phyloP scores from a whole-genome alignment of 1,284 basidiomycete genomes.

The Amylostereum chailletii region DNA sequence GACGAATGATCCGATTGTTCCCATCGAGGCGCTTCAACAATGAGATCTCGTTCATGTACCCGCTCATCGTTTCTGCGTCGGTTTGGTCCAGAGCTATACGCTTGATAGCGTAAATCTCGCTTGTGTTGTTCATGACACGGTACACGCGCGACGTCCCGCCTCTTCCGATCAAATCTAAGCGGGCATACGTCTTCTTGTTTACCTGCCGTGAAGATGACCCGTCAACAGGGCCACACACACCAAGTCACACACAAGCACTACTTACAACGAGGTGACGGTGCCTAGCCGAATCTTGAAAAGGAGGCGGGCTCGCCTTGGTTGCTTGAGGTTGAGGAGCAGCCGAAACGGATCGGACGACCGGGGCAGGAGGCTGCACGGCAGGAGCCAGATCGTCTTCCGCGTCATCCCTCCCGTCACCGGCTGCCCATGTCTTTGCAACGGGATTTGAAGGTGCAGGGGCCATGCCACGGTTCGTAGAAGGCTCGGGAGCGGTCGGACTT shows the following conservation, averaged over 20 bases:
- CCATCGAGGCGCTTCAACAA: conserved; percentile 81
- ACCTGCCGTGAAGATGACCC: conserved; percentile 33
- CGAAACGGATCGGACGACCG: background rate
- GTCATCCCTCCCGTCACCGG: conserved; percentile 28
- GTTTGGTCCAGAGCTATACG: conserved; percentile 80
- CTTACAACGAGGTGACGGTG: conserved; percentile 23
- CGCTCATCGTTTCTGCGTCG: conserved; percentile 78
- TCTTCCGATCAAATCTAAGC: conserved; percentile 82
- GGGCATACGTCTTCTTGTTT: conserved; percentile 75
- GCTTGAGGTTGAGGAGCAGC: conserved; percentile 18
- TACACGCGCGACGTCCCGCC: conserved; percentile 93
- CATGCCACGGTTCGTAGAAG: conserved; percentile 31
- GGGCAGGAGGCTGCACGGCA: background rate
- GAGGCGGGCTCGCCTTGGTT: conserved; percentile 1
- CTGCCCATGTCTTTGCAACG: conserved; percentile 40
- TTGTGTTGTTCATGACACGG: conserved; percentile 70
- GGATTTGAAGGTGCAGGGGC: conserved; percentile 18
- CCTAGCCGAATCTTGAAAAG: too few relatives aligned
- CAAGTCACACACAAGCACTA: conserved; percentile 4
- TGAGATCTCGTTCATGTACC: conserved; percentile 93
- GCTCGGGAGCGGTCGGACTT: conserved; percentile 58
- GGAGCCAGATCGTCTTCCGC: conserved; percentile 6
- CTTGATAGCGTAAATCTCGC: conserved; percentile 83
- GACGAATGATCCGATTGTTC: conserved; percentile 81
- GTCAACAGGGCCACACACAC: background rate